Percentiles rank a stretch among this genome's conserved stretches.
Conservation (phyloP, 2,329 filamentous ascomycete species). For the Lojkania enalia region DNA sequence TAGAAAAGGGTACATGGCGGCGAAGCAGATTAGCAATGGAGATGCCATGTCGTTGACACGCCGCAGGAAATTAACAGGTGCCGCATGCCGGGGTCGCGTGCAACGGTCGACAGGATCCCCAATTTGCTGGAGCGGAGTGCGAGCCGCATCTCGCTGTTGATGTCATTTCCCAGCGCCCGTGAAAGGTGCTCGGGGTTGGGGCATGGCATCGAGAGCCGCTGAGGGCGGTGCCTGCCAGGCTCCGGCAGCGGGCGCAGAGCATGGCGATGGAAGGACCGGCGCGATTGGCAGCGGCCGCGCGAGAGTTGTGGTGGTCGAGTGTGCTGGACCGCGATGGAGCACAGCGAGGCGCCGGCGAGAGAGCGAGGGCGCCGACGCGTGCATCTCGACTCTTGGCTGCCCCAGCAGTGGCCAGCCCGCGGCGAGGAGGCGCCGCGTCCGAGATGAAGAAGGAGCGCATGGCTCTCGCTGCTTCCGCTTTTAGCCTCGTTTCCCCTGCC, state of each 20-base stretch:
- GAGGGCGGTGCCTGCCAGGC: not conserved
- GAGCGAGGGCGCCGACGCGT: not conserved
- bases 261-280: too few species aligned
- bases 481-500: slow-evolving; percentile 8
- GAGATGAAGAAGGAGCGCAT: slow-evolving; percentile 12
- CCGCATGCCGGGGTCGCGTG: too few species aligned
- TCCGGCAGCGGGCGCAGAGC: too few species aligned
- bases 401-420: slow-evolving; percentile 9
- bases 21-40: too few species aligned
- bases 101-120: not conserved
- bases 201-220: not conserved
- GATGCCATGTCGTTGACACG: too few species aligned
- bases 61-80: too few species aligned
- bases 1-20: too few species aligned
- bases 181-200: too few species aligned
- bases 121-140: not conserved
- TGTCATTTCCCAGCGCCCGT: not conserved
- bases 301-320: not conserved
- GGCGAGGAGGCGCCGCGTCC: slow-evolving; percentile 6
- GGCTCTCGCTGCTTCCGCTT: slow-evolving; percentile 2
- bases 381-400: slow-evolving; percentile 9
- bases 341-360: slow-evolving; percentile 4
- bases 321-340: too few species aligned
- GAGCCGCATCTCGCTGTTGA: not conserved
- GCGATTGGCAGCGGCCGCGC: slow-evolving; percentile 1